Conservation (phyloP, 495 filamentous ascomycete species). For the Trypethelium eluteriae region DNA sequence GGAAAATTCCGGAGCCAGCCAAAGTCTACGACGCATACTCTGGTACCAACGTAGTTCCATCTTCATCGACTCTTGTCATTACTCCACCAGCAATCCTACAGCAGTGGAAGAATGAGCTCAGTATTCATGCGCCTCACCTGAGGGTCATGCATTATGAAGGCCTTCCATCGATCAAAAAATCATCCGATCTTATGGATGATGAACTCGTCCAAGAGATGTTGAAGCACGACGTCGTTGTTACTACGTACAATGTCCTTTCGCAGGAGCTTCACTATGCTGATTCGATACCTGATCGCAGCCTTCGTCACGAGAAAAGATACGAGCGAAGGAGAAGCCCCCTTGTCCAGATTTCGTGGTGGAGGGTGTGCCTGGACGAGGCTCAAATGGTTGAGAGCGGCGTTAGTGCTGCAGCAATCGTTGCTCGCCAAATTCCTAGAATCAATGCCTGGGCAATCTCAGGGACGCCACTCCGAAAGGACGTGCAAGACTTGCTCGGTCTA, state of each 20-base stretch:
- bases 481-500: constrained; percentile 61
- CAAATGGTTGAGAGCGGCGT: constrained; percentile 91
- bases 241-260: constrained; percentile 73
- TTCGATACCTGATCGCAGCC: constrained; percentile 53
- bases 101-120: constrained; percentile 81
- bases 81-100: constrained; percentile 70
- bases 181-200: constrained; percentile 30
- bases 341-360: constrained; percentile 78
- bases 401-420: constrained; percentile 72
- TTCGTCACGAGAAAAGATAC: constrained; percentile 61
- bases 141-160: constrained; percentile 42
- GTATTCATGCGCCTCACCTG: constrained; percentile 56
- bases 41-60: constrained; percentile 38
- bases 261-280: constrained; percentile 68
- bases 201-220: constrained; percentile 45
- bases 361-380: constrained; percentile 87
- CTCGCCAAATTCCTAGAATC: constrained; percentile 67
- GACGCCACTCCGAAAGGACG: constrained; percentile 74
- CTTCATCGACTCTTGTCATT: constrained; percentile 74
- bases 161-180: constrained; percentile 24
- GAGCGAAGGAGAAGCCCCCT: constrained; percentile 65
- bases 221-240: constrained; percentile 72
- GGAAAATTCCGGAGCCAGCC: constrained; percentile 28
- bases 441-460: constrained; percentile 93
- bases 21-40: constrained; percentile 28